Evolutionary conservation across 1,139 yeast genomes (phyloP).

Genomic region (Suzukiozyma palmioleophila): DNA sequence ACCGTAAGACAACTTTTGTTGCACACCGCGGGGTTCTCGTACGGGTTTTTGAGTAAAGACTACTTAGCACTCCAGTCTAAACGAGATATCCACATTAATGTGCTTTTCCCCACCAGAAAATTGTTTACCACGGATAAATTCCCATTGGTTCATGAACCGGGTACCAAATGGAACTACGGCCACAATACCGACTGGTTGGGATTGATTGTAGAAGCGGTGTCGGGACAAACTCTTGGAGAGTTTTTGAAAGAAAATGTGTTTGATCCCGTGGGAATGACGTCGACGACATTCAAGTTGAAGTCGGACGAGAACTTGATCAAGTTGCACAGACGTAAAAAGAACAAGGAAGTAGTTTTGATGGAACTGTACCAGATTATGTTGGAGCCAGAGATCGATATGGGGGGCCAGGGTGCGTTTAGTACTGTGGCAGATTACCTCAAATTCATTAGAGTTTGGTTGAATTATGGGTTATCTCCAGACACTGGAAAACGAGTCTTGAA

Average conservation of each 20-base stretch:
- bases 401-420: conserved; percentile 48
- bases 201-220: conserved; percentile 35
- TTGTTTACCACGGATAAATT: conserved; percentile 25
- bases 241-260: conserved; percentile 37
- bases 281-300: conserved; percentile 33
- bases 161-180: conserved; percentile 49
- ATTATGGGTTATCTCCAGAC: conserved; percentile 40
- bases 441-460: conserved; percentile 43
- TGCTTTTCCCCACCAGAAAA: conserved; percentile 21
- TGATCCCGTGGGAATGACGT: conserved; percentile 40
- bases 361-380: conserved; percentile 14
- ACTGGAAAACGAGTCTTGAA: conserved; percentile 28
- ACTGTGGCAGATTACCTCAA: conserved; percentile 40
- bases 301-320: conserved; percentile 21
- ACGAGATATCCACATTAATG: conserved; percentile 17
- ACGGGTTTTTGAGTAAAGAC: conserved; percentile 37
- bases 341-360: conserved; percentile 13
- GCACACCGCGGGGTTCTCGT: conserved; percentile 51
- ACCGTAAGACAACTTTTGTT: conserved; percentile 47
- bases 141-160: conserved; percentile 52
- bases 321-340: conserved; percentile 20
- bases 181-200: conserved; percentile 54
- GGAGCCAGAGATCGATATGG: conserved; percentile 38
- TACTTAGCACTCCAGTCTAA: conserved; percentile 18
- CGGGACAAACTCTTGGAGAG: conserved; percentile 40